Evolutionary conservation across 805 yeast genomes (phyloP).

Genomic region (Jamesozyma piceae): DNA sequence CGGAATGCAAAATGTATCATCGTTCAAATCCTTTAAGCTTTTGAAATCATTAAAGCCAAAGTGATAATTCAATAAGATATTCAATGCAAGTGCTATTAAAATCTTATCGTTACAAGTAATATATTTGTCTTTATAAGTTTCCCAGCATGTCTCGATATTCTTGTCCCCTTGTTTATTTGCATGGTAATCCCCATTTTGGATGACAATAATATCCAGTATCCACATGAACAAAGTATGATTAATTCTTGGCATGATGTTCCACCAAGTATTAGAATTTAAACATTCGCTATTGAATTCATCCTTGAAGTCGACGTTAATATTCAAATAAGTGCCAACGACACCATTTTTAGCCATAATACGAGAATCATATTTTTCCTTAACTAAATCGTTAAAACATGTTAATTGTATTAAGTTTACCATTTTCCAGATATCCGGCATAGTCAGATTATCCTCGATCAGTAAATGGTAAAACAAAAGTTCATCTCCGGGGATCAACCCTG

Average conservation of each 20-base stretch:
- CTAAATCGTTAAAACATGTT: slow-evolving; percentile 23
- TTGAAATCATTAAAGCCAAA: slow-evolving; percentile 37
- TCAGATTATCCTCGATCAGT: slow-evolving; percentile 2
- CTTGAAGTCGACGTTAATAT: slow-evolving; percentile 22
- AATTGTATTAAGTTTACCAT: slow-evolving; percentile 23
- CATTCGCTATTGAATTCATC: slow-evolving; percentile 22
- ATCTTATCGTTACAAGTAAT: slow-evolving; percentile 33
- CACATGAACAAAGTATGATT: slow-evolving; percentile 27
- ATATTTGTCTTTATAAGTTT: slow-evolving; percentile 28
- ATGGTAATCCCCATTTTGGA: slow-evolving; percentile 29
- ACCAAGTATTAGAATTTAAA: slow-evolving; percentile 24
- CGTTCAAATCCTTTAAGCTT: slow-evolving; percentile 19
- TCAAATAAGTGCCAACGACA: slow-evolving; percentile 15
- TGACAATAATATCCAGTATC: slow-evolving; percentile 26
- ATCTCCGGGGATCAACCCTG: slow-evolving; percentile 31
- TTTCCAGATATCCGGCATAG: slow-evolving; percentile 19
- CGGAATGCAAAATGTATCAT: slow-evolving; percentile 16
- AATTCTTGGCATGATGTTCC: slow-evolving; percentile 25
- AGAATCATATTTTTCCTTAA: slow-evolving; percentile 20
- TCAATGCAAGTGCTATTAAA: slow-evolving; percentile 32
- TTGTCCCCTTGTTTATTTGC: slow-evolving; percentile 11
- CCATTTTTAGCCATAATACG: slow-evolving; percentile 26
- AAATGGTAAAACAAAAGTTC: slow-evolving; percentile 27
- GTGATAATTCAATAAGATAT: slow-evolving; percentile 40
- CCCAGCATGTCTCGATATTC: slow-evolving; percentile 14